phyloP scores from a whole-genome alignment of 306 rosid genomes.

The Vachellia collinsii region DNA sequence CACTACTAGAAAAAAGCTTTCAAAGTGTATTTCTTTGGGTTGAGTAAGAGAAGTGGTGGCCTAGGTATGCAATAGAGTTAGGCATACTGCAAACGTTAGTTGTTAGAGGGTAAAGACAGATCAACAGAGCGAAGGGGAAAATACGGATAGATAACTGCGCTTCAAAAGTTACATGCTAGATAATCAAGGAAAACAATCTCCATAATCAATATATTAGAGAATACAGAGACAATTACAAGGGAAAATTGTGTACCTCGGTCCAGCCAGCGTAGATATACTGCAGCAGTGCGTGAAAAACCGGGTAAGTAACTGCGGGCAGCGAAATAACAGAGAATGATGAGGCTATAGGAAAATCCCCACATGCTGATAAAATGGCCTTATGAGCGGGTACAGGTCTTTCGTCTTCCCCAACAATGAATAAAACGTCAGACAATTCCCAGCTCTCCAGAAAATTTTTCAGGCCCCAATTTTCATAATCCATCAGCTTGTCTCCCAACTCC shows the following conservation, averaged over 20 bases:
- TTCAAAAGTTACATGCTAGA: background rate
- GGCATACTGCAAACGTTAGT: background rate
- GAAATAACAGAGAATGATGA: conserved; percentile 57
- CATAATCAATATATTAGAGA: background rate
- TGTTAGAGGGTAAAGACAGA: background rate
- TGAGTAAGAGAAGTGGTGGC: background rate
- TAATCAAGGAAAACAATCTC: conserved; percentile 1
- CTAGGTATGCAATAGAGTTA: background rate
- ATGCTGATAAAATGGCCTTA: conserved; percentile 72
- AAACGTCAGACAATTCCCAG: conserved; percentile 81
- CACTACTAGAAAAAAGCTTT: background rate
- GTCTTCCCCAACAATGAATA: conserved; percentile 64
- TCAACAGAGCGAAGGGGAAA: background rate
- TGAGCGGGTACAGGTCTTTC: conserved; percentile 89
- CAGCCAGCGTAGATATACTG: conserved; percentile 83
- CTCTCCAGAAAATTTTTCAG: conserved; percentile 72
- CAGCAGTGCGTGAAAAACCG: conserved; percentile 74
- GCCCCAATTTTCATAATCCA: conserved; percentile 78
- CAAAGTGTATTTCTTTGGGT: background rate
- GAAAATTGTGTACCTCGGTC: conserved; percentile 58
- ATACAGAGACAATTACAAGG: conserved; percentile 5
- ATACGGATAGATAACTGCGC: background rate
- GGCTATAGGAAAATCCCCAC: conserved; percentile 65
- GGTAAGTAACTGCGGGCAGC: conserved; percentile 57
- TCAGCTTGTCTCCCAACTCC: conserved; percentile 46